These are phyloP conservation scores for Powellomyces hirtus DNA, from an alignment of 192 early-diverging fungal species.

Conservation along the genomic window DNA sequence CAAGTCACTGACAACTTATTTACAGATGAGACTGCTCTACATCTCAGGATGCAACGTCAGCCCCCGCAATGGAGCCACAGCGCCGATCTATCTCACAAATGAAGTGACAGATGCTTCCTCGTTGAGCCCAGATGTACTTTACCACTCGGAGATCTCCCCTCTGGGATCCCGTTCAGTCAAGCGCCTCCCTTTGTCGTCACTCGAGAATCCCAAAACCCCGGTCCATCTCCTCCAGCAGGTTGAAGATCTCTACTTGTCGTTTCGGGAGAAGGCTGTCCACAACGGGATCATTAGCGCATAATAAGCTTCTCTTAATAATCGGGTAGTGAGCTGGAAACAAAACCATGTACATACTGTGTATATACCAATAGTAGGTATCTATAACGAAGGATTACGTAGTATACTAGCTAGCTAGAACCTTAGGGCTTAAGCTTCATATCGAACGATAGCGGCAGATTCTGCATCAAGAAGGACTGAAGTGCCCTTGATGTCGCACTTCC, in stretches of 20 bases:
- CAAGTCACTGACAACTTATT: background rate
- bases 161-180: constrained; percentile 12
- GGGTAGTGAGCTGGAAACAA: no score
- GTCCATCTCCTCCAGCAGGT: background rate
- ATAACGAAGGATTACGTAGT: no score
- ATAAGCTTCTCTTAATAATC: no score
- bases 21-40: constrained; percentile 38
- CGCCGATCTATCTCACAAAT: constrained; percentile 25
- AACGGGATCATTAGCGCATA: background rate
- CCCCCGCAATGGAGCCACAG: constrained; percentile 40
- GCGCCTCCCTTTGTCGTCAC: background rate
- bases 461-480: background rate
- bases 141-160: constrained; percentile 25
- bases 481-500: constrained; percentile 6
- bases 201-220: background rate
- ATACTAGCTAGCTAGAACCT: no score
- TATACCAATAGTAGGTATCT: no score
- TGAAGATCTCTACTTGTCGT: background rate
- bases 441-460: constrained; percentile 21
- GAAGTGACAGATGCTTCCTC: constrained; percentile 15
- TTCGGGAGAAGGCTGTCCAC: background rate
- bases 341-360: no score
- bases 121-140: constrained; percentile 18
- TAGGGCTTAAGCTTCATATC: constrained; percentile 6
- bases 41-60: constrained; percentile 43